phyloP scores from a whole-genome alignment of 169 alveolate genomes.

The Cryptosporidium ryanae region DNA sequence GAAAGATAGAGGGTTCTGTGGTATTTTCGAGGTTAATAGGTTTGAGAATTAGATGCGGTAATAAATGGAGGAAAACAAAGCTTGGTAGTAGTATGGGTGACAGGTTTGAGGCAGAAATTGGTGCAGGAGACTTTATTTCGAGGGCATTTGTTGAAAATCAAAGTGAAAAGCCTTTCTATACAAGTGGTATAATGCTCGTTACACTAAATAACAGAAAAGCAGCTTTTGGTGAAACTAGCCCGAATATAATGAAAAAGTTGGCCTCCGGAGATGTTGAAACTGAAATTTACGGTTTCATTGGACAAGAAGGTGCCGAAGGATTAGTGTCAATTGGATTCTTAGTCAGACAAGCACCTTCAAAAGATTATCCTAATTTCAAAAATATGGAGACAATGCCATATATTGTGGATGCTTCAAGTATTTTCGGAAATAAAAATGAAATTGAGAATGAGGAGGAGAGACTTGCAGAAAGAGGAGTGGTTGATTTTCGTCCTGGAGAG shows the following conservation, averaged over 20 bases:
- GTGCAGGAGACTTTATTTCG: conserved; percentile 54
- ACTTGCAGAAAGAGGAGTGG: conserved; percentile 19
- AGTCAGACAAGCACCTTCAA: conserved; percentile 12
- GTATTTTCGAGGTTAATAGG: conserved; percentile 62
- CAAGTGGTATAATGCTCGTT: conserved; percentile 32
- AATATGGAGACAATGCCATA: conserved; percentile 38
- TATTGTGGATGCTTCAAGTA: conserved; percentile 17
- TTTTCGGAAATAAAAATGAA: not conserved
- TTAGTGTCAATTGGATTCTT: conserved; percentile 64
- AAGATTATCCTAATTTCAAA: conserved; percentile 40
- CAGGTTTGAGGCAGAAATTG: conserved; percentile 55
- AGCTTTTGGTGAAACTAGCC: conserved; percentile 56
- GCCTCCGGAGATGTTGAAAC: conserved; percentile 66
- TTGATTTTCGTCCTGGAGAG: conserved; percentile 67
- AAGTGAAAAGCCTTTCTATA: conserved; percentile 56
- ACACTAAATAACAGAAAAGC: conserved; percentile 36
- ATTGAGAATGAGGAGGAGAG: conserved; percentile 25
- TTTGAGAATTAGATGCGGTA: conserved; percentile 56
- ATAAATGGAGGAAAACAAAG: conserved; percentile 59
- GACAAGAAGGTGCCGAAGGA: conserved; percentile 73
- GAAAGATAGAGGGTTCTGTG: conserved; percentile 5
- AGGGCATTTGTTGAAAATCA: conserved; percentile 58
- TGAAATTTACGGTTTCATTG: conserved; percentile 68
- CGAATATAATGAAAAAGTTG: conserved; percentile 57
- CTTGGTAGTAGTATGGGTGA: conserved; percentile 74